Base-by-base conservation (phyloP, 139 green algal genomes). In the Closterium sp. region DNA sequence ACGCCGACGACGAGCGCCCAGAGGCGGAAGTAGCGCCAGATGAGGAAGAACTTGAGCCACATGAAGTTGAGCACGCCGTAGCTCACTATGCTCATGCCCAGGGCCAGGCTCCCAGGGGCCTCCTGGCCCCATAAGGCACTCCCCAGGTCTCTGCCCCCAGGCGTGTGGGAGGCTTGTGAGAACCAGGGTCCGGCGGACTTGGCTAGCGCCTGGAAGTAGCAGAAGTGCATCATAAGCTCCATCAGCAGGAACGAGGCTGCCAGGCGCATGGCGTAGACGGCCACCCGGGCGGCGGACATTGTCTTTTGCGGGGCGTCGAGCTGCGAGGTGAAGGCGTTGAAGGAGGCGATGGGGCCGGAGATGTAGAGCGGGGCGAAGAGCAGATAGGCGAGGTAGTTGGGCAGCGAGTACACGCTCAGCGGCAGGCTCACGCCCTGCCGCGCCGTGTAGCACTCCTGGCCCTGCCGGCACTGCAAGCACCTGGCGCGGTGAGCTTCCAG, bases 281-380 rank as follows among this genome's bases (percentile, higher is more conserved):
- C 1, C 0, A 97, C 89, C 92, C 97, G 90, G 28, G 43, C 9
- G 28, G n/a, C 33, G 23, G 34, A 86, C 34, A 90, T 30, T 0
- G 38, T 89, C 91, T 89, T 32, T 66, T 94, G 91, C 4, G 76
- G n/a, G 12, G 33, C 12, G 25, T 94, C 92, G n/a, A 94, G 25
- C 87, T 93, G 89, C 64, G 94, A 95, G 0, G 91, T 95, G 93
- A 98, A 99, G 84, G 95, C 92, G 64, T 98, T 97, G 95, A 96
- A 99, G 12, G 96, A 96, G 19, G 96, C 95, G 85, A 96, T 98
- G 25, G 97, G 97, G 0, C 97, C 97, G 2, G 97, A 97, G 36
- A 99, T 96, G 94, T 99, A 99, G 32, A 99, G 93, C n/a, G 97
- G 97, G 0, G 96, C 95, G 92, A 99, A 99, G 23, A 98, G 86